Evolutionary conservation across 1,284 basidiomycete species (phyloP).

Genomic region (Cryptococcus hybrid): DNA sequence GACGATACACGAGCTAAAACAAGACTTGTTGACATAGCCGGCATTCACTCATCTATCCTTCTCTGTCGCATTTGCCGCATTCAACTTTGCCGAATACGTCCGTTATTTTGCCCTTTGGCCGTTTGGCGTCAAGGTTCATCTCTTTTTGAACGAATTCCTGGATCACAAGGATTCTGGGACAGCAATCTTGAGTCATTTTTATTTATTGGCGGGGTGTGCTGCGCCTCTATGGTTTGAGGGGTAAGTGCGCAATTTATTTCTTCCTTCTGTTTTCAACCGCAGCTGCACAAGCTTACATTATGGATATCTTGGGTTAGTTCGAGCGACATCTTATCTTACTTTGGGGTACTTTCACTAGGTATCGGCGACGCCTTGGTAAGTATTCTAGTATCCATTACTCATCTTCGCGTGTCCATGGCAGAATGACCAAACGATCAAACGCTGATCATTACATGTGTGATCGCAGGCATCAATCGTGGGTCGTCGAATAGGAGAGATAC

Average conservation of each 20-base stretch:
- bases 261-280: background rate
- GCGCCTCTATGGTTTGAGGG: conserved; percentile 93
- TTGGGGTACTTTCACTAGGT: conserved; percentile 87
- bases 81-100: conserved; percentile 94
- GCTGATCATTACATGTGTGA: background rate
- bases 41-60: conserved; percentile 95
- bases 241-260: conserved; percentile 52
- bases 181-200: conserved; percentile 96
- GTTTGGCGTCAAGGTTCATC: conserved; percentile 86
- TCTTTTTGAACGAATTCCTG: conserved; percentile 97
- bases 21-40: conserved; percentile 58
- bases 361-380: conserved; percentile 88
- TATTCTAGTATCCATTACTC: conserved; percentile 14
- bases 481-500: conserved; percentile 69
- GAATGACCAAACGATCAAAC: too few species aligned
- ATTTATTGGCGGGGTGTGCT: conserved; percentile 92
- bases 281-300: background rate
- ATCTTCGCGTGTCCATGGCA: too few species aligned
- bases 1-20: background rate
- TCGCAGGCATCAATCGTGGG: conserved; percentile 85
- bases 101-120: conserved; percentile 98
- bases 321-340: conserved; percentile 71
- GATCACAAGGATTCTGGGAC: conserved; percentile 95
- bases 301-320: conserved; percentile 54
- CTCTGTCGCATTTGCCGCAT: conserved; percentile 86